These are phyloP conservation scores for Fusarium tricinctum DNA, from an alignment of 2,329 filamentous ascomycete genomes.

Conservation along the genomic window DNA sequence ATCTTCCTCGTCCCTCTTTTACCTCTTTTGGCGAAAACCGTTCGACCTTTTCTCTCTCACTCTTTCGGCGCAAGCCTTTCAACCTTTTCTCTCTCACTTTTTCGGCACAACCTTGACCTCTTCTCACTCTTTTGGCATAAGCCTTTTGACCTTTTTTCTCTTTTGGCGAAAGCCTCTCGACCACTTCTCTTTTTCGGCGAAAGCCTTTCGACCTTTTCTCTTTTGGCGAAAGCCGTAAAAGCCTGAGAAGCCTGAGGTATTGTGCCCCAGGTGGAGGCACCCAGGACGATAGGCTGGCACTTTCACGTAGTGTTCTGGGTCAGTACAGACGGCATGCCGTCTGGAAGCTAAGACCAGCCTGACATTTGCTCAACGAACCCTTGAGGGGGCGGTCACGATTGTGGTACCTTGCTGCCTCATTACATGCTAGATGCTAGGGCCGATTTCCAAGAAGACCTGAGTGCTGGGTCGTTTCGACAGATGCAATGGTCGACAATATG, in stretches of 20 bases:
- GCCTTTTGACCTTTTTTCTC: background rate
- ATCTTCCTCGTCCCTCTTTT: background rate
- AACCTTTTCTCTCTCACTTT: background rate
- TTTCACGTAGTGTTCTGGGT: conserved; percentile 6
- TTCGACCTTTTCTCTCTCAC: background rate
- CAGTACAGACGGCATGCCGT: background rate
- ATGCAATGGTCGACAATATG: no score
- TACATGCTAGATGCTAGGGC: no score
- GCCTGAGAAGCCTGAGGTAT: background rate
- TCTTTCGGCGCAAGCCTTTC: background rate
- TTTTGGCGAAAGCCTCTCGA: background rate
- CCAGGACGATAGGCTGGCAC: conserved; percentile 3
- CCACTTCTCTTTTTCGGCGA: background rate
- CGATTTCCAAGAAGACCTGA: no score
- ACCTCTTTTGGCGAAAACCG: background rate
- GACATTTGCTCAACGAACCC: no score
- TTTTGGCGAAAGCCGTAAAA: background rate
- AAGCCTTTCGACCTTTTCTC: background rate
- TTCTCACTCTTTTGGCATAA: background rate
- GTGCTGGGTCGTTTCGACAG: no score
- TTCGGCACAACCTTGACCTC: no score
- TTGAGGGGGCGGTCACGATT: no score
- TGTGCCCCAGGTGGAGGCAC: background rate
- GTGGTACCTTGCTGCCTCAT: no score
- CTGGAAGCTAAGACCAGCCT: conserved; percentile 6